Base-by-base conservation (phyloP, 441 rosid genomes). In the Eutrema salsugineum region DNA sequence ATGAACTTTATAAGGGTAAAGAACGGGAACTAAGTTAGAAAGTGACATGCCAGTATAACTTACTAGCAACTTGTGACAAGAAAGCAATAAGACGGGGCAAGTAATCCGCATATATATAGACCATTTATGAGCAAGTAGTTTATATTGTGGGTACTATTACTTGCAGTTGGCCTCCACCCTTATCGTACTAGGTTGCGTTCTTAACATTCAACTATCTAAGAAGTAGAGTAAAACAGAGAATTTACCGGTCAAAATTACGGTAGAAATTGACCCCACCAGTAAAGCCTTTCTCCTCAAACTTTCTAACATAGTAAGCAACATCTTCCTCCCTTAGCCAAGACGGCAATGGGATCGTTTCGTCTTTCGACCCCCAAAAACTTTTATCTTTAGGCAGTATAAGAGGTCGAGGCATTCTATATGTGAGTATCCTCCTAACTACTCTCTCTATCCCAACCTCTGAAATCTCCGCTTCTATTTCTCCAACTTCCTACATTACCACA, bases 391-490 rank as follows among this genome's bases (percentile, higher is more conserved):
- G 82, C 0, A 79, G 1, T 19, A 70, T 62, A 9, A 71, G 5
- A 2, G 82, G 77, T 20, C 36, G 43, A 48, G 68, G 79, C 1
- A 55, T 35, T 43, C 79, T 35, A 50, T 43, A 49, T 5, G 80
- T 66, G 9, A 75, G 64, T 17, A 67, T 0, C 39, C 12, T 72
- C 74, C 70, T 78, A 20, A 78, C 1, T 6, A 44, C 71, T 71
- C 76, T 65, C 36, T 78, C 78, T 20, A 56, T 36, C 4, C 80
- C 84, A 68, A 78, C 30, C 68, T 75, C 77, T 16, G 78, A 60
- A 35, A 81, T 51, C 63, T 81, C 84, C 5, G 51, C 42, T 60
- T 81, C 82, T 22, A 89, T 78, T 1, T 66, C 86, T 72, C 97
- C 94, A 46, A 76, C 79, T 38, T 83, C 78, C 81, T 80, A 59